Conservation (phyloP, 495 filamentous ascomycete genomes). For the Copromyces sp. region DNA sequence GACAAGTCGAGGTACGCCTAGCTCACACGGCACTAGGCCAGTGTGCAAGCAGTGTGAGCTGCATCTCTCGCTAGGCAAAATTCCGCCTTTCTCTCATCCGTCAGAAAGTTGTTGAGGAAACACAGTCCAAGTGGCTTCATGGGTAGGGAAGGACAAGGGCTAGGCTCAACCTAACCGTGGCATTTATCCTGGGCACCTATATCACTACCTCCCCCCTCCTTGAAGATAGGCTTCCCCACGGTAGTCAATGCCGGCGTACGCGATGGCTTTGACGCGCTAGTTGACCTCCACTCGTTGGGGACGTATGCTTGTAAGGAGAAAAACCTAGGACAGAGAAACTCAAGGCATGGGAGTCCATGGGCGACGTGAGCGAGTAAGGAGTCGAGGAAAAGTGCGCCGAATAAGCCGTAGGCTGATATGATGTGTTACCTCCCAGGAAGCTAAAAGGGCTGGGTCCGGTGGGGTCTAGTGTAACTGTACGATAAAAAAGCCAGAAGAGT, state of each 20-base stretch:
- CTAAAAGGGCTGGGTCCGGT: conserved; percentile 13
- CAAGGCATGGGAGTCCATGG: not conserved
- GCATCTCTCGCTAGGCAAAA: not conserved
- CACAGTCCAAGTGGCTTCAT: not conserved
- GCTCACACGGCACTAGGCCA: not conserved
- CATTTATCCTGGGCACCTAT: not conserved
- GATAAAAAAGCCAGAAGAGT: conserved; percentile 14
- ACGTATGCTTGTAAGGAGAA: not conserved
- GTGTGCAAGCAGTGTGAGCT: not conserved
- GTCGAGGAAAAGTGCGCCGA: conserved; percentile 35
- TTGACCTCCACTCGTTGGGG: conserved; percentile 2
- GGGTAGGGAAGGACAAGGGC: not conserved
- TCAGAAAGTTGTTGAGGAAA: not conserved
- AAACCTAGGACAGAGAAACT: conserved; percentile 9
- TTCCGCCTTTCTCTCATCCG: not conserved
- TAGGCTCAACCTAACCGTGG: not conserved
- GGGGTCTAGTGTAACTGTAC: conserved; percentile 21
- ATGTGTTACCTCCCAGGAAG: conserved; percentile 16
- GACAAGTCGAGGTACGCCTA: not conserved
- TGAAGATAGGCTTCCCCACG: conserved; percentile 6
- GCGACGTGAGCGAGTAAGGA: conserved; percentile 6
- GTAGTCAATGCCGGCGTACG: conserved; percentile 16
- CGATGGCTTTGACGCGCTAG: conserved; percentile 6
- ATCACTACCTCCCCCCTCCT: not conserved
- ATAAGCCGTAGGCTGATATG: conserved; percentile 42